Evolutionary conservation across 257 asterid species (phyloP), one percentile per base, ranked within the genome.

Genomic region (Solanum chiquidenum): DNA sequence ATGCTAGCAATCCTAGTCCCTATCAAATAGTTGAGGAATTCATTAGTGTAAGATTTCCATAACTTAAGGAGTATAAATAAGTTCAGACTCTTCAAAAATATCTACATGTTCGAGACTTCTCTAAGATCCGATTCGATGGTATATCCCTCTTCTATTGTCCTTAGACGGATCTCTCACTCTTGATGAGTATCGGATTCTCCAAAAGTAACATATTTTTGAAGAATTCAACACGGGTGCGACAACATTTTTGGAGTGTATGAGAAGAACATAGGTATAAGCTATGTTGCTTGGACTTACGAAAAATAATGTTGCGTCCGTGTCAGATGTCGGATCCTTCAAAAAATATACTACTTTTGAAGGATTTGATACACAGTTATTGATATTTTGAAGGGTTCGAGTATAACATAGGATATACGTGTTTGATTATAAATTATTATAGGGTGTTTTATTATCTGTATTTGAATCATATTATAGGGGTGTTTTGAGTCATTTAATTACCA

Each of bases 1-100:
- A 69, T 1, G 96, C 91, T 33, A 94, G 92, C 34, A 94, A 86
- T 25, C 92, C 96, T 5, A 94, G 91, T 72, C 98, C 96, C 98
- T 94, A 74, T 35, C 40, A 74, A 31, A 16, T 4, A 27, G 34
- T 2, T 27, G 35, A 14, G 74, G 34, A 66, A 66, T 66, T 66
- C 74, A 66, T 66, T 12, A 27, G 35, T 25, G 33, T 5, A 64
- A 64, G 18, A n/a, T 25, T 64, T 64, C 33, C 33, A 12, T 62
- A 9, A 66, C 0, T 27, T 27, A 27, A 25, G 74, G 2, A 2
- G 21, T 27, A 66, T 66, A 68, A 12, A 66, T 66, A 68, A 27
- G 9, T 18, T 68, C 37, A 4, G 1, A 27, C 37, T 68, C 75
- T 29, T 13, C 14, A 68, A 66, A 66, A 68, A 13, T 27, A 29